Evolutionary conservation across 2,329 filamentous ascomycete species (phyloP), one percentile per base, ranked within the genome.

Genomic region (Penicillium sp.): DNA sequence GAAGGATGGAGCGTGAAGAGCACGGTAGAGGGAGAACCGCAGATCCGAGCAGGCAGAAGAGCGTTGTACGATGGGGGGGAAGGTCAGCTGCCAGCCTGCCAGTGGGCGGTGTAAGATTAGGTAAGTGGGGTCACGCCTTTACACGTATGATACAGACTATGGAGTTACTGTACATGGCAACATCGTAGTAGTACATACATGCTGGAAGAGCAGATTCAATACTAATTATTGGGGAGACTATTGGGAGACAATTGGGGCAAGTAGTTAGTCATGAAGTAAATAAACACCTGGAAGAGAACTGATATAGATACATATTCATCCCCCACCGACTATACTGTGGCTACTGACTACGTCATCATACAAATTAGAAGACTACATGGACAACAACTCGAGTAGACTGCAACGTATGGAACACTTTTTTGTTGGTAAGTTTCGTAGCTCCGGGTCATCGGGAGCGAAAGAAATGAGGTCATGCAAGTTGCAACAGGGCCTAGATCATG

Each of bases 401-500:
- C 22, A 24, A 22, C n/a, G 45, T 38, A 15, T 53, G 13, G 37
- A 26, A 49, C 60, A 61, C 63, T 65, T 65, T 53, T 49, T 65
- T 63, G 28, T 42, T 63, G 47, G 55, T 61, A 63, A 33, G 9
- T 60, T 63, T 65, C 62, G 49, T 66, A 60, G 54, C 53, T 45
- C 59, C 55, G 58, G 66, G 26, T 53, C 53, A 63, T 57, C 58
- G 53, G 59, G 64, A 65, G 64, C 55, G 58, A 51, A 55, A 60
- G 42, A 56, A 42, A 63, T 62, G 62, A 67, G 58, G 64, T 68
- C 63, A 70, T 68, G 66, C 35, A 37, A 37, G 35, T 37, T 37
- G 35, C 63, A 63, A 37, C 30, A 50, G 42, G 56, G 65, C 65
- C 64, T 67, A 68, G 68, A 70, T 66, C 67, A 68, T 64, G 65